Conservation (phyloP, 106 monocot genomes). For the Gastrodia elata region DNA sequence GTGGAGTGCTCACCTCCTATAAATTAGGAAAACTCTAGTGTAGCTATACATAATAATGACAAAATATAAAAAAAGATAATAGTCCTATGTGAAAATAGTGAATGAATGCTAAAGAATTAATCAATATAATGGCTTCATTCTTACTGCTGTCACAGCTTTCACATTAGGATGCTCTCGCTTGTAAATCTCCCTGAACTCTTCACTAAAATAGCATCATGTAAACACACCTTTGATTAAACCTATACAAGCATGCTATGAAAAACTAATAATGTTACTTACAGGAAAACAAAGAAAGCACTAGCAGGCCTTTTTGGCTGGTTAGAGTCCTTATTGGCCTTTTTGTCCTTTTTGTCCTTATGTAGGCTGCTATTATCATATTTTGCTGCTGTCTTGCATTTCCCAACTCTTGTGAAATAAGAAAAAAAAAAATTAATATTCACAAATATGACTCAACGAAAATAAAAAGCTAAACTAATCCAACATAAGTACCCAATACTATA, state of each 20-base stretch:
- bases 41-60: too few relatives aligned
- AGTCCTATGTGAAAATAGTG: neutral
- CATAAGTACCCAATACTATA: neutral
- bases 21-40: too few relatives aligned
- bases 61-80: neutral
- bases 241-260: neutral
- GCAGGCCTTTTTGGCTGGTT: constrained; percentile 36
- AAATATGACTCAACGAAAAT: neutral
- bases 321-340: constrained; percentile 27
- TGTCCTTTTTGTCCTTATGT: constrained; percentile 15
- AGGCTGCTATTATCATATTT: constrained; percentile 25
- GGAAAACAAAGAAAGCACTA: constrained; percentile 36
- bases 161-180: constrained; percentile 37
- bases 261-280: constrained; percentile 9
- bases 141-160: constrained; percentile 34
- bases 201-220: constrained; percentile 9
- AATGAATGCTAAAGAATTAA: neutral
- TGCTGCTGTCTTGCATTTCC: constrained; percentile 28
- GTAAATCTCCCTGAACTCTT: constrained; percentile 32
- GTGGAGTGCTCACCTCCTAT: too few relatives aligned
- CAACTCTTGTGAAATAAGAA: constrained; percentile 18
- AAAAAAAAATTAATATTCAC: neutral
- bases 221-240: neutral
- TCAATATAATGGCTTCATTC: neutral
- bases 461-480: neutral